Conservation (phyloP, 441 rosid genomes). For the Aquilaria agallochum region DNA sequence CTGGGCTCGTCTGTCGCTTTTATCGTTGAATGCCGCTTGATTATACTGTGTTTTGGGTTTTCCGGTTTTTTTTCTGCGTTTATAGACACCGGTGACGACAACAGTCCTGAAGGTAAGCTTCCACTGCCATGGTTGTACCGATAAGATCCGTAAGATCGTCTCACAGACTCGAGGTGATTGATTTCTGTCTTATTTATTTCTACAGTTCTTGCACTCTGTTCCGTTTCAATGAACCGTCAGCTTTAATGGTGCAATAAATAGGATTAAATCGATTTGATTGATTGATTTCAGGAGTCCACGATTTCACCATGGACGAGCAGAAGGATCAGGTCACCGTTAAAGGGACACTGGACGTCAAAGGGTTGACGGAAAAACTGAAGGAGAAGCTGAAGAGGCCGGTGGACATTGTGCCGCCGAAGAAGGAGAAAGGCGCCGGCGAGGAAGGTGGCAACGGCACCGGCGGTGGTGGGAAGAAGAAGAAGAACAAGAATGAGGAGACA, state of each 20-base stretch:
- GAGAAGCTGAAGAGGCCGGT: slow-evolving; percentile 60
- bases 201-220: neutral
- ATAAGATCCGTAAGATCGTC: slow-evolving; percentile 27
- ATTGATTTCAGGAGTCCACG: slow-evolving; percentile 49
- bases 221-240: neutral
- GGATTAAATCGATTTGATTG: too few relatives aligned
- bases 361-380: slow-evolving; percentile 36
- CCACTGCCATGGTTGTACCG: slow-evolving; percentile 32
- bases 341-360: slow-evolving; percentile 79
- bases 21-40: too few relatives aligned
- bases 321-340: slow-evolving; percentile 73
- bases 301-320: slow-evolving; percentile 41
- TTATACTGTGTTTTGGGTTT: too few relatives aligned
- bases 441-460: slow-evolving; percentile 14
- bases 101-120: slow-evolving; percentile 19
- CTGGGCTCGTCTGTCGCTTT: too few relatives aligned
- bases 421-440: slow-evolving; percentile 48
- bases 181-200: neutral
- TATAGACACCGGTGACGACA: slow-evolving; percentile 22
- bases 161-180: slow-evolving; percentile 28
- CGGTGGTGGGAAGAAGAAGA: slow-evolving; percentile 20
- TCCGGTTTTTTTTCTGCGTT: neutral
- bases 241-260: too few relatives aligned
- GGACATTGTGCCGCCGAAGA: slow-evolving; percentile 72
- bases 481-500: slow-evolving; percentile 25